A percentile compares a stretch with the other conserved stretches of the same genome.
Evolutionary conservation across 1,139 yeast genomes (phyloP).

Genomic region (Sugiyamaella castrensis): DNA sequence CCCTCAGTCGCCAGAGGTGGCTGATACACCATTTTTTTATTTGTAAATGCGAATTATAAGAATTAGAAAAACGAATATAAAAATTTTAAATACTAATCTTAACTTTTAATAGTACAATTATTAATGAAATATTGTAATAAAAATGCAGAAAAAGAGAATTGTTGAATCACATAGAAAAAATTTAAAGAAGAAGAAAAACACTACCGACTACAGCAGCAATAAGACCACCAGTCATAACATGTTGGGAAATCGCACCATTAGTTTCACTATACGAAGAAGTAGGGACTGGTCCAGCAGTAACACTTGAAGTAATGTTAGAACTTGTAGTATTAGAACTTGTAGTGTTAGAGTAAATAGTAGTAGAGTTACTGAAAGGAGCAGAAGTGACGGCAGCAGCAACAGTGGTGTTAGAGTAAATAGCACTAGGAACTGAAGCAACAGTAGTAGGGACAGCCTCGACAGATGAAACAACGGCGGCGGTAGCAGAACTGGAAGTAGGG

Average conservation of each 20-base stretch:
- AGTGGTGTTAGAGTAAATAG: neutral
- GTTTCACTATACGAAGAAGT: conserved; percentile 6
- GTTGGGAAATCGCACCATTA: conserved; percentile 17
- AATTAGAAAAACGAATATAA: neutral
- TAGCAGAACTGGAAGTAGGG: conserved; percentile 3
- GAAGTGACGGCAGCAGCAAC: conserved; percentile 5
- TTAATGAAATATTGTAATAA: no score
- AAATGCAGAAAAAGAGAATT: no score
- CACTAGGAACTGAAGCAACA: conserved; percentile 2
- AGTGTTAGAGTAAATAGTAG: conserved; percentile 7
- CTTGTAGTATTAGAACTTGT: conserved; percentile 2
- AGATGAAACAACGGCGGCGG: conserved; percentile 4
- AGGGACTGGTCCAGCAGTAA: conserved; percentile 7
- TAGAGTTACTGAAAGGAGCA: conserved; percentile 4
- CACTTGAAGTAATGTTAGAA: conserved; percentile 3
- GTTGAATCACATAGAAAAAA: neutral
- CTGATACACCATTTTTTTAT: no score
- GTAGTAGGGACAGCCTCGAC: conserved; percentile 1
- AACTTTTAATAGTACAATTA: neutral
- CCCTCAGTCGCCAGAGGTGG: no score
- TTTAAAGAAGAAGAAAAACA: conserved; percentile 6
- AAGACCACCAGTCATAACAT: conserved; percentile 6
- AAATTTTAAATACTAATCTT: neutral
- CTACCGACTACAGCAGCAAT: conserved; percentile 5
- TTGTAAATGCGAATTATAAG: neutral